A percentile compares a stretch with the other conserved stretches of the same genome.
Conservation (phyloP, 495 filamentous ascomycete genomes). For the Cercophora sp. region DNA sequence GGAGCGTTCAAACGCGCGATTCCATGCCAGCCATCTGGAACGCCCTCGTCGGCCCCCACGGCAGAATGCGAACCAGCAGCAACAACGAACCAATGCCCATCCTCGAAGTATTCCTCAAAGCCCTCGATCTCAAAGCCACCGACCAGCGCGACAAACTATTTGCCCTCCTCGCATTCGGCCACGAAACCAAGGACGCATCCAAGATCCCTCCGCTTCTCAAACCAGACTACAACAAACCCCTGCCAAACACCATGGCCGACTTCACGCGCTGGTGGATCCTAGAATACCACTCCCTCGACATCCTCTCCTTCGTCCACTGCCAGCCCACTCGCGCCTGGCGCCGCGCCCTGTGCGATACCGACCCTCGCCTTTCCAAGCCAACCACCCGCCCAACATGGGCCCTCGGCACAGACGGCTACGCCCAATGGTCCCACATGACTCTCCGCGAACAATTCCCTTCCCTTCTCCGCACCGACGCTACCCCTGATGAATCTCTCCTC, state of each 20-base stretch:
- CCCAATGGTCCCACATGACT: not conserved
- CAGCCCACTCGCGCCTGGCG: conserved; percentile 5
- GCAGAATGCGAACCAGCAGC: no score
- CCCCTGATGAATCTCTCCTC: not conserved
- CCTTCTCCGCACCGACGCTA: not conserved
- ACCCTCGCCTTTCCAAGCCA: not conserved
- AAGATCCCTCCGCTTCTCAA: not conserved
- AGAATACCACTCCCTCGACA: conserved; percentile 7
- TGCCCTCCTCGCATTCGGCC: conserved; percentile 9
- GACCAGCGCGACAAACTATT: conserved; percentile 11
- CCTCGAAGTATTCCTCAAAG: conserved; percentile 5
- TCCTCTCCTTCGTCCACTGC: conserved; percentile 9
- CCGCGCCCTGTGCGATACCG: not conserved
- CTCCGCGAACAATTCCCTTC: not conserved
- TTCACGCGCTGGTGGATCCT: conserved; percentile 15
- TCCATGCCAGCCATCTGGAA: conserved; percentile 7
- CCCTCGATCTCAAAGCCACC: conserved; percentile 10
- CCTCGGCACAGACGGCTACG: not conserved
- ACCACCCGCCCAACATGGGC: not conserved
- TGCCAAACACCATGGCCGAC: conserved; percentile 2
- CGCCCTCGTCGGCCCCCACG: not conserved
- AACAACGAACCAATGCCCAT: not conserved
- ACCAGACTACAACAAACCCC: conserved; percentile 8
- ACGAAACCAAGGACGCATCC: conserved; percentile 1
- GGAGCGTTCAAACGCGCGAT: not conserved